phyloP scores from a whole-genome alignment of 2,329 filamentous ascomycete genomes.

The Aspergillus brasiliensis region DNA sequence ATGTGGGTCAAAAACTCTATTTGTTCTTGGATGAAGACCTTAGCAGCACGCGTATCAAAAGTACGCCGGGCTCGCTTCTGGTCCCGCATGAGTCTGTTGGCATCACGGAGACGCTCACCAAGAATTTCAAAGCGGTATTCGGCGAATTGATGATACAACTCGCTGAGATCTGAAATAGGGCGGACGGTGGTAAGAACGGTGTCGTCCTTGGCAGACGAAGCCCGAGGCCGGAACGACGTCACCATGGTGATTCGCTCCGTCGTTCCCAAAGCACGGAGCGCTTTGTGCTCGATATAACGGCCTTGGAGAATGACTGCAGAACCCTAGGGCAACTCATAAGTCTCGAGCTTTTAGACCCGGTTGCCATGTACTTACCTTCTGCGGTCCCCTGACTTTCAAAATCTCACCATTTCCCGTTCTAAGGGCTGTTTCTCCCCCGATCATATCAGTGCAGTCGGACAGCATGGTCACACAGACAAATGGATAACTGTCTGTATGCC shows the following conservation, averaged over 20 bases:
- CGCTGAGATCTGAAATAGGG: slow-evolving; percentile 57
- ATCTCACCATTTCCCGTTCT: slow-evolving; percentile 56
- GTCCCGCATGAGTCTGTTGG: slow-evolving; percentile 30
- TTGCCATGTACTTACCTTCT: slow-evolving; percentile 51
- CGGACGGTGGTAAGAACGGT: slow-evolving; percentile 63
- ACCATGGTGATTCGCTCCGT: slow-evolving; percentile 67
- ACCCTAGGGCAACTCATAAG: slow-evolving; percentile 47
- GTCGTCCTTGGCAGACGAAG: slow-evolving; percentile 59
- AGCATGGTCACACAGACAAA: slow-evolving; percentile 73
- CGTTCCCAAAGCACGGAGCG: slow-evolving; percentile 59
- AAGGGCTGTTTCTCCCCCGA: slow-evolving; percentile 52
- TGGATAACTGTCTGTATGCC: slow-evolving; percentile 67
- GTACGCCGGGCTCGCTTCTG: slow-evolving; percentile 33
- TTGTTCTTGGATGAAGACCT: slow-evolving; percentile 14
- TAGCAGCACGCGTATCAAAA: slow-evolving; percentile 24
- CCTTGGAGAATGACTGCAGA: slow-evolving; percentile 68
- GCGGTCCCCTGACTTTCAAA: slow-evolving; percentile 61
- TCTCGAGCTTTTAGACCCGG: background rate
- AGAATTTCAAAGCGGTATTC: slow-evolving; percentile 66
- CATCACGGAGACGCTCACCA: slow-evolving; percentile 54
- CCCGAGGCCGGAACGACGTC: slow-evolving; percentile 65
- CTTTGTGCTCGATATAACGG: slow-evolving; percentile 67
- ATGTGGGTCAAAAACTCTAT: slow-evolving; percentile 34
- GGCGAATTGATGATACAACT: slow-evolving; percentile 63
- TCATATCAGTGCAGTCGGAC: slow-evolving; percentile 54